These are phyloP conservation scores for Leucosporidium yakuticum DNA, from an alignment of 768 basidiomycete genomes.

Conservation along the genomic window DNA sequence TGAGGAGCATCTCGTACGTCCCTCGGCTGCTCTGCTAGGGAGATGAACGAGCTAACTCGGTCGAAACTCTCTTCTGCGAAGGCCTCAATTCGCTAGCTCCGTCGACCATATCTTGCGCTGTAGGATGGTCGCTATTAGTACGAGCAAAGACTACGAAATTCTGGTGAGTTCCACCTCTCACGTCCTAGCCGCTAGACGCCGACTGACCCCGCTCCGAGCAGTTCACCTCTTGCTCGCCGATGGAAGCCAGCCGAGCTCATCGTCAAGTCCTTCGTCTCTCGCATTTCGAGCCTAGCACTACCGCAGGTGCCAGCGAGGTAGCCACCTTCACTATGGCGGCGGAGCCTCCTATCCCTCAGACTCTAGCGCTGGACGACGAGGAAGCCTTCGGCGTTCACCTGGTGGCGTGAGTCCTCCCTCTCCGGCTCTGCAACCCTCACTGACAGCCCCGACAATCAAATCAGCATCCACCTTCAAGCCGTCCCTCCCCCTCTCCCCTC, in stretches of 20 bases:
- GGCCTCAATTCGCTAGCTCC: too few relatives aligned
- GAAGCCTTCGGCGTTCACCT: conserved; percentile 16
- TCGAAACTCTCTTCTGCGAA: too few relatives aligned
- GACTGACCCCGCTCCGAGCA: not conserved
- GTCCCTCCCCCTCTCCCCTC: not conserved
- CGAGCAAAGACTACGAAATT: too few relatives aligned
- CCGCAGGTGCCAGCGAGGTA: not conserved
- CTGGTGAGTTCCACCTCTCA: not conserved
- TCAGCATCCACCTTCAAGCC: conserved; percentile 8
- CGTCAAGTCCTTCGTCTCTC: conserved; percentile 10
- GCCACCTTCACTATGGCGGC: conserved; percentile 11
- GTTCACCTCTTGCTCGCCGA: conserved; percentile 5
- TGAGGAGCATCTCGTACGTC: too few relatives aligned
- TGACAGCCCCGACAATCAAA: not conserved
- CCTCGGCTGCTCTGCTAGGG: too few relatives aligned
- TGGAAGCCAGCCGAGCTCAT: not conserved
- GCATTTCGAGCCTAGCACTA: not conserved
- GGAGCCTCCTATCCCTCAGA: not conserved
- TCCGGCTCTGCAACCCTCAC: not conserved
- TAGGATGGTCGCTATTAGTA: too few relatives aligned
- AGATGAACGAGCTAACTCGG: too few relatives aligned
- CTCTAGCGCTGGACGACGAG: conserved; percentile 18
- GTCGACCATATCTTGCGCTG: too few relatives aligned
- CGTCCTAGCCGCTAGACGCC: not conserved
- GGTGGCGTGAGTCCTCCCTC: conserved; percentile 1